These are phyloP conservation scores for Sporisorium iseilematis-ciliati DNA, from an alignment of 1,284 basidiomycete species.

Conservation along the genomic window DNA sequence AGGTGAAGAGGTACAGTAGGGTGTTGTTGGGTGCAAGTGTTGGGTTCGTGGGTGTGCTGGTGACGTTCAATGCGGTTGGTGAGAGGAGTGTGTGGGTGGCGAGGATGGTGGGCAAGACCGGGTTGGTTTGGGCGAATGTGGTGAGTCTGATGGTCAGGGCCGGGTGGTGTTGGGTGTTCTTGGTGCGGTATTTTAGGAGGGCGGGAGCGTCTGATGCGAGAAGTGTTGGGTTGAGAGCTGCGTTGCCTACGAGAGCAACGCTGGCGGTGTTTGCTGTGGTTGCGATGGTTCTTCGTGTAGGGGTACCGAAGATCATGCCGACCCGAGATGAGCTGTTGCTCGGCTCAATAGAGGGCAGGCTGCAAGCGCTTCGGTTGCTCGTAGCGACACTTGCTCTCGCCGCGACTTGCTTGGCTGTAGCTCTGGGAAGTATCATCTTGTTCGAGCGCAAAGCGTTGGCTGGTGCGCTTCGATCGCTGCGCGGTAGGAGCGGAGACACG, in stretches of 20 bases:
- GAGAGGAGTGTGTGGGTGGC: neutral
- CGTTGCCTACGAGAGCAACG: conserved; percentile 12
- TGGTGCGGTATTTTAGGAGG: conserved; percentile 20
- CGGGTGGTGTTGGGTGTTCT: conserved; percentile 44
- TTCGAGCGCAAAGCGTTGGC: conserved; percentile 19
- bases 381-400: conserved; percentile 19
- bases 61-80: conserved; percentile 1
- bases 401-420: conserved; percentile 6
- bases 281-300: conserved; percentile 6
- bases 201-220: neutral
- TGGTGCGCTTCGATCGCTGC: conserved; percentile 6
- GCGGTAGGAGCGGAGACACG: neutral
- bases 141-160: conserved; percentile 32
- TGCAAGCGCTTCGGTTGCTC: conserved; percentile 29
- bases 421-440: conserved; percentile 5
- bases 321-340: conserved; percentile 4
- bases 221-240: conserved; percentile 7
- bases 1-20: conserved; percentile 51
- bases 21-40: conserved; percentile 55
- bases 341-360: neutral
- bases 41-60: conserved; percentile 46
- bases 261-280: conserved; percentile 13
- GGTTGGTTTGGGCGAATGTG: conserved; percentile 49
- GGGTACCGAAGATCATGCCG: conserved; percentile 21
- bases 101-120: conserved; percentile 18